Base-by-base conservation (phyloP, 257 asterid genomes). In the Solanum paucissectum region DNA sequence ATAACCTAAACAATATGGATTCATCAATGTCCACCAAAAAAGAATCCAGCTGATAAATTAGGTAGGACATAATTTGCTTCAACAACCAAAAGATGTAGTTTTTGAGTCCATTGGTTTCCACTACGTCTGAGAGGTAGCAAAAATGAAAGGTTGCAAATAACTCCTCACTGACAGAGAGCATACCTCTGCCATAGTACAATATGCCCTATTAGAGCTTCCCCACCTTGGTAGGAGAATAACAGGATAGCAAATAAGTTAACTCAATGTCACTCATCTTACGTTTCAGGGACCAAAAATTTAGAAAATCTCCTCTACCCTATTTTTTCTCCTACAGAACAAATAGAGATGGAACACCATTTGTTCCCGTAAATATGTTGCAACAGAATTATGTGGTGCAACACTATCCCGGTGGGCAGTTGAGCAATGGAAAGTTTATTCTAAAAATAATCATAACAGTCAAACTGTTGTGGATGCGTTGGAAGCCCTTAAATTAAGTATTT, bases 1-100 rank as follows among this genome's bases (percentile, higher is more conserved):
- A 95, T 93, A 89, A 89, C 94, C 98, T 95, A 92, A 27, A 91
- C 55, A 86, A 46, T 33, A 84, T 77, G 66, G 46, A 46, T 33
- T 73, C 86, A 82, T 82, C 86, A 49, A 32, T 49, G 7, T 32
- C 20, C 29, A 37, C 29, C 86, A 32, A 5, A 49, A 82, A 29
- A 82, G 21, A 81, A 49, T 49, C 86, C 25, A 82, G 62, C 69
- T 18, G 27, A 34, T 36, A 36, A 73, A 73, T 73, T 74, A 74
- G 83, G 60, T 76, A 76, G 49, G 83, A 18, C 69, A 29, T 46
- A 32, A 11, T 82, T 49, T 82, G 4, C 42, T 27, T 49, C 55
- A 81, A 79, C 34, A 44, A 44, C 25, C 66, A 44, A 79, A 14
- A 7, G 12, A 12, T 36, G 83, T 74, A 36, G 29, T 13, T 7